Evolutionary conservation across 2,329 filamentous ascomycete genomes (phyloP).

Genomic region (Phialophora chinensis): DNA sequence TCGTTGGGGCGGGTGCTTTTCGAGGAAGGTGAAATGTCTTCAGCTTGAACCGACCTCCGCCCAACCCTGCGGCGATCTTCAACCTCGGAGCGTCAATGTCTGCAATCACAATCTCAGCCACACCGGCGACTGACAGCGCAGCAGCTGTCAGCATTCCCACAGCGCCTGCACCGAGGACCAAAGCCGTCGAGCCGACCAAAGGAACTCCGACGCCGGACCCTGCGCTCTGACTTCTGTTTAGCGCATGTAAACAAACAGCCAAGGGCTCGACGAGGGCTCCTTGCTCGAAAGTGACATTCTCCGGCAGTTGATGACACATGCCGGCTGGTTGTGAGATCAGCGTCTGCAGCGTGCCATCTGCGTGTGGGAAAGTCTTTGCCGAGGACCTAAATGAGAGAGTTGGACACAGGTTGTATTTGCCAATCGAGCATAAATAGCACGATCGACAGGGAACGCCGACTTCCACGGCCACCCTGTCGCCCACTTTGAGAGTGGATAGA

Average conservation of each 20-base stretch:
- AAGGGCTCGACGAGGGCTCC: conserved; percentile 67
- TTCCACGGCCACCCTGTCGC: conserved; percentile 90
- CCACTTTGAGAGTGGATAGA: conserved; percentile 52
- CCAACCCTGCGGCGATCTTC: conserved; percentile 57
- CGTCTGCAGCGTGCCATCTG: conserved; percentile 69
- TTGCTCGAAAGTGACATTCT: conserved; percentile 59
- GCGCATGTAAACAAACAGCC: conserved; percentile 66
- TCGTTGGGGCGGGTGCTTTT: conserved; percentile 33
- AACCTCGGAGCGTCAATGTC: conserved; percentile 65
- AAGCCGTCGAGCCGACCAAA: conserved; percentile 52
- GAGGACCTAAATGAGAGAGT: conserved; percentile 64
- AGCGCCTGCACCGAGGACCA: conserved; percentile 67
- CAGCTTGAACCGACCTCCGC: conserved; percentile 46
- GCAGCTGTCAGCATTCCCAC: conserved; percentile 66
- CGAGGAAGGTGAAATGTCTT: conserved; percentile 46
- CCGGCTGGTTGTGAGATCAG: conserved; percentile 65
- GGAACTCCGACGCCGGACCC: conserved; percentile 43
- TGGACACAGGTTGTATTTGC: conserved; percentile 68
- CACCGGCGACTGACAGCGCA: conserved; percentile 61
- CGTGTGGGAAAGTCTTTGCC: conserved; percentile 66
- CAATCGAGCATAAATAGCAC: conserved; percentile 61
- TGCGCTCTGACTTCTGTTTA: conserved; percentile 59
- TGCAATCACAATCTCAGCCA: conserved; percentile 62
- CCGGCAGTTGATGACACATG: conserved; percentile 65
- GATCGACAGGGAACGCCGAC: conserved; percentile 82